Conservation (phyloP, 2,329 filamentous ascomycete genomes). For the Penicillium sp. region DNA sequence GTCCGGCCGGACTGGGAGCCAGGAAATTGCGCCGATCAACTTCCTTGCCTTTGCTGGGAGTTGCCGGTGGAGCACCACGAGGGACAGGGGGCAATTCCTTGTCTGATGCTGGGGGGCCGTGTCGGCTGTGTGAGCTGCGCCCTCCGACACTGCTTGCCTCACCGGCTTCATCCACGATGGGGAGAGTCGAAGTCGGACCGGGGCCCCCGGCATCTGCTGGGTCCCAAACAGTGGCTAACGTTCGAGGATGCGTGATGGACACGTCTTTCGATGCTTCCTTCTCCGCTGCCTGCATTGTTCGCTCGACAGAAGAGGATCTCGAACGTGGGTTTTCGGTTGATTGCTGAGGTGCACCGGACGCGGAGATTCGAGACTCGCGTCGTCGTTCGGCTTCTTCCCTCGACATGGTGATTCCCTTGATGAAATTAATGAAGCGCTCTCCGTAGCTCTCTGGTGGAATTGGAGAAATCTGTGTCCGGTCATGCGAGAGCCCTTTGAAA, state of each 20-base stretch:
- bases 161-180: conserved; percentile 85
- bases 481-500: conserved; percentile 86
- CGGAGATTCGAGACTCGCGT: conserved; percentile 29
- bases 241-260: conserved; percentile 61
- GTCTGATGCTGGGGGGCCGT: conserved; percentile 25
- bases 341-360: conserved; percentile 11
- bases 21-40: conserved; percentile 12
- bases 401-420: conserved; percentile 86
- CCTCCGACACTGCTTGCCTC: conserved; percentile 68
- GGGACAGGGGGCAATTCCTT: conserved; percentile 33
- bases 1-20: background rate
- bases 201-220: conserved; percentile 56
- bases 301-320: conserved; percentile 47
- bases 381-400: conserved; percentile 70
- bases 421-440: conserved; percentile 89
- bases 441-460: conserved; percentile 88
- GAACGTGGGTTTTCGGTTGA: conserved; percentile 29
- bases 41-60: conserved; percentile 27
- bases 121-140: conserved; percentile 53
- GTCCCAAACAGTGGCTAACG: conserved; percentile 57
- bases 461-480: conserved; percentile 85
- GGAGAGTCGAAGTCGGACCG: conserved; percentile 58
- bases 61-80: conserved; percentile 10
- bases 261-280: conserved; percentile 59
- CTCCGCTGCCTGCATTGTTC: conserved; percentile 60